These are phyloP conservation scores for Chenopodium suecicum DNA, from an alignment of 148 eudicot species.

Conservation along the genomic window DNA sequence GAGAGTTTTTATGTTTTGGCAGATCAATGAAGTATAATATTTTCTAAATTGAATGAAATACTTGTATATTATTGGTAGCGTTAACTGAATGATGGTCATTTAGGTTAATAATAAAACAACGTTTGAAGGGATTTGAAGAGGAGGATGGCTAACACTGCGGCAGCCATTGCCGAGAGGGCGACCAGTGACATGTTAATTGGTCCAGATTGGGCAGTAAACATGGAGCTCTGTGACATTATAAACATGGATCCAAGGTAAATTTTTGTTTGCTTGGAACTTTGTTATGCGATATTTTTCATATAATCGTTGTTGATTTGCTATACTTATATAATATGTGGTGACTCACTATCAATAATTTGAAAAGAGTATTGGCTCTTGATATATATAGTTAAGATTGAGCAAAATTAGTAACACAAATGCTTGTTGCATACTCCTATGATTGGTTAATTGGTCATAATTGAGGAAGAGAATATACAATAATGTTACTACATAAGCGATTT, in stretches of 20 bases:
- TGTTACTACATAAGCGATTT: not conserved
- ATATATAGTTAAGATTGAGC: not conserved
- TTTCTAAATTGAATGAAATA: not conserved
- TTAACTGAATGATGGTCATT: not conserved
- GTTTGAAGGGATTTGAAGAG: slow-evolving; percentile 4
- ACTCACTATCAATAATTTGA: not conserved
- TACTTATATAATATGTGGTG: not conserved
- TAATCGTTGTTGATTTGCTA: not conserved
- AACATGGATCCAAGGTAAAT: slow-evolving; percentile 83
- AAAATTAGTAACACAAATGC: not conserved
- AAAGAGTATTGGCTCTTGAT: not conserved
- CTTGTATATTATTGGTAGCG: not conserved
- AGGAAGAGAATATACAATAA: not conserved
- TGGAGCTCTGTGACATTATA: slow-evolving; percentile 86
- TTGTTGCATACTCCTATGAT: not conserved
- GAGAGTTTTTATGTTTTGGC: not conserved
- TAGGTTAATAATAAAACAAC: slow-evolving; percentile 20
- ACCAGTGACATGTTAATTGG: slow-evolving; percentile 82
- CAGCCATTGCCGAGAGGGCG: slow-evolving; percentile 84
- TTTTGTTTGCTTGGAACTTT: slow-evolving; percentile 8
- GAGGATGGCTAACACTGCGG: slow-evolving; percentile 70
- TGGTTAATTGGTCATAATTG: not conserved
- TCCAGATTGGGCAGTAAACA: slow-evolving; percentile 90
- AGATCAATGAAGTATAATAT: not conserved
- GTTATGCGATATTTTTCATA: not conserved